These are phyloP conservation scores for Ophiostoma ulmi DNA, from an alignment of 2,329 filamentous ascomycete species.

Conservation along the genomic window DNA sequence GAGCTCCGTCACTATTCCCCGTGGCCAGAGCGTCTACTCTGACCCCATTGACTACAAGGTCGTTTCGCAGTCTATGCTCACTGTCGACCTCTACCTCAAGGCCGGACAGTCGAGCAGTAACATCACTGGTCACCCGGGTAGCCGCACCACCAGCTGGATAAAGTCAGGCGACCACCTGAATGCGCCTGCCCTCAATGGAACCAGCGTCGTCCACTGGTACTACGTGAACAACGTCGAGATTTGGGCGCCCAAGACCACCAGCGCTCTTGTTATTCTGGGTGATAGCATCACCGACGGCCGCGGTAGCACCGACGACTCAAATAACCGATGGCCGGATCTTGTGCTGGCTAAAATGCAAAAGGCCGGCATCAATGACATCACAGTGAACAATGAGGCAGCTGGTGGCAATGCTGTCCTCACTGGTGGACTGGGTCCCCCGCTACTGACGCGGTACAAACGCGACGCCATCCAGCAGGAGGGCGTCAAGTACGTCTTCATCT, in stretches of 20 bases:
- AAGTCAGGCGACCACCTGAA: background rate
- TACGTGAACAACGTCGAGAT: background rate
- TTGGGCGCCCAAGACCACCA: background rate
- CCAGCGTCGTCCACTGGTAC: conserved; percentile 5
- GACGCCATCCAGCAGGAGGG: background rate
- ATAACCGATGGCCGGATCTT: background rate
- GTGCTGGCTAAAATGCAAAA: background rate
- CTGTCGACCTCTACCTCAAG: background rate
- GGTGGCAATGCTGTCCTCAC: background rate
- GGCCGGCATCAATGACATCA: background rate
- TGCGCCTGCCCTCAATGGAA: background rate
- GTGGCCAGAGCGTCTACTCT: background rate
- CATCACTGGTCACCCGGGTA: background rate
- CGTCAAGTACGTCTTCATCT: background rate
- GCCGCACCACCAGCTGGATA: background rate
- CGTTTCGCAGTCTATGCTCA: background rate
- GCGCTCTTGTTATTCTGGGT: background rate
- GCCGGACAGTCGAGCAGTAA: background rate
- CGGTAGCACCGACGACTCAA: background rate
- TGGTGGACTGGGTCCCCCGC: background rate
- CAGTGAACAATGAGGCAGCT: background rate
- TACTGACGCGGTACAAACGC: background rate
- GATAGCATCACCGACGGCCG: background rate
- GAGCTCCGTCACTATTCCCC: background rate
- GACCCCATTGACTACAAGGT: conserved; percentile 1